A percentile compares a stretch with the other conserved stretches of the same genome.
Evolutionary conservation across 495 filamentous ascomycete genomes (phyloP).

Genomic region (Bathelium albidoporum): DNA sequence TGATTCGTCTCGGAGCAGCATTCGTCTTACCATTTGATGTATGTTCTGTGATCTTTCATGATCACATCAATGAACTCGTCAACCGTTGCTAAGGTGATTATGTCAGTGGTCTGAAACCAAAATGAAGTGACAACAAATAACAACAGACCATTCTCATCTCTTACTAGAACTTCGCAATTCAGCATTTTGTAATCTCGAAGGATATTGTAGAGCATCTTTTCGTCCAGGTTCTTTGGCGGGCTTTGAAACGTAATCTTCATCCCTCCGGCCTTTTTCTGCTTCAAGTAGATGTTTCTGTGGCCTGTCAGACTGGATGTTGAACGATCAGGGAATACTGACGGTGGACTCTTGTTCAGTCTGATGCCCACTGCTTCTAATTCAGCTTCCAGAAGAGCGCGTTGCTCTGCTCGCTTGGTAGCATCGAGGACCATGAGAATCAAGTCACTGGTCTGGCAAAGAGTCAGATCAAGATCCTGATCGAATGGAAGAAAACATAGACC

Average conservation of each 20-base stretch:
- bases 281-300: constrained; percentile 91
- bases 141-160: constrained; percentile 70
- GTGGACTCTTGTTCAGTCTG: constrained; percentile 80
- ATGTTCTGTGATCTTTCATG: constrained; percentile 97
- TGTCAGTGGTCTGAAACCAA: constrained; percentile 4
- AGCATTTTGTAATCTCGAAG: constrained; percentile 97
- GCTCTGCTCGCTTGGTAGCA: constrained; percentile 93
- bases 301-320: not conserved
- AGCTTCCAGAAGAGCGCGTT: constrained; percentile 77
- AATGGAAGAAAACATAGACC: constrained; percentile 23
- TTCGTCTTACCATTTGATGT: constrained; percentile 62
- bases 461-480: constrained; percentile 6
- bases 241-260: constrained; percentile 96
- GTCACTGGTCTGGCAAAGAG: constrained; percentile 66
- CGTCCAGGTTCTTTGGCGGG: constrained; percentile 81
- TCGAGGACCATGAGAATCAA: constrained; percentile 95
- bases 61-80: constrained; percentile 99
- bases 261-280: constrained; percentile 89
- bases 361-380: constrained; percentile 97
- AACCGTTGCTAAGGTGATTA: constrained; percentile 55
- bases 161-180: constrained; percentile 90
- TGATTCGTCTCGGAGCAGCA: not conserved
- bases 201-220: constrained; percentile 96
- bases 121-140: not conserved
- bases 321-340: constrained; percentile 47